Percentiles rank a stretch among this genome's conserved stretches.
Evolutionary conservation across 2,329 filamentous ascomycete genomes (phyloP).

Genomic region (Diaporthe ilicicola): DNA sequence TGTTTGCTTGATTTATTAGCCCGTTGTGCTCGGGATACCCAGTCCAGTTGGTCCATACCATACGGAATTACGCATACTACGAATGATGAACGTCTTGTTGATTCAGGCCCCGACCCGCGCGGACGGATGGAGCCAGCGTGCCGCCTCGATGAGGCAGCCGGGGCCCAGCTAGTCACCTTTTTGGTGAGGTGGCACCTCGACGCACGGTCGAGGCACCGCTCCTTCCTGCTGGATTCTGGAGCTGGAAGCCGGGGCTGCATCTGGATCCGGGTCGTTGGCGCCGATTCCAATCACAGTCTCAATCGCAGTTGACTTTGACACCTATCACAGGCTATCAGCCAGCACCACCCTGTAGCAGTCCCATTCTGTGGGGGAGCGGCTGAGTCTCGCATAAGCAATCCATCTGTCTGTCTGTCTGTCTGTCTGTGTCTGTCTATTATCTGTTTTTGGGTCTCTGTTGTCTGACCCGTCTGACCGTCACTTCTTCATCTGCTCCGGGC

Average conservation of each 20-base stretch:
- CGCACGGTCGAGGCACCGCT: constrained; percentile 21
- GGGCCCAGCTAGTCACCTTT: neutral
- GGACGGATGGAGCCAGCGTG: neutral
- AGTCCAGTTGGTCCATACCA: neutral
- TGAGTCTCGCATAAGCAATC: constrained; percentile 24
- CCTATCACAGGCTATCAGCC: constrained; percentile 12
- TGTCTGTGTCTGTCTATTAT: neutral
- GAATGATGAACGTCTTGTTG: neutral
- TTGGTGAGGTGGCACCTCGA: constrained; percentile 7
- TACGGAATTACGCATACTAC: neutral
- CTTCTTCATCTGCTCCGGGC: constrained; percentile 3
- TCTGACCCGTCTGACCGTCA: neutral
- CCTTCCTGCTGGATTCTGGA: constrained; percentile 15
- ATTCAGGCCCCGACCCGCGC: neutral
- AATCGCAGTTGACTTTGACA: constrained; percentile 5
- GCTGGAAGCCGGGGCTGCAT: too few species aligned
- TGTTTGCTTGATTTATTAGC: neutral
- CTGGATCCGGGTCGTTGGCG: constrained; percentile 17
- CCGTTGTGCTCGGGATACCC: neutral
- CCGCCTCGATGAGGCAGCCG: neutral
- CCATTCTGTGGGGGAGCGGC: constrained; percentile 19
- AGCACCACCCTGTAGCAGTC: constrained; percentile 14
- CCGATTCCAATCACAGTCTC: neutral
- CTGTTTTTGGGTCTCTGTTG: neutral
- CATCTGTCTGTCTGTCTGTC: neutral